Percentiles rank a stretch among this genome's conserved stretches.
phyloP scores from a whole-genome alignment of 768 basidiomycete species.

The Mrakia blollopis region DNA sequence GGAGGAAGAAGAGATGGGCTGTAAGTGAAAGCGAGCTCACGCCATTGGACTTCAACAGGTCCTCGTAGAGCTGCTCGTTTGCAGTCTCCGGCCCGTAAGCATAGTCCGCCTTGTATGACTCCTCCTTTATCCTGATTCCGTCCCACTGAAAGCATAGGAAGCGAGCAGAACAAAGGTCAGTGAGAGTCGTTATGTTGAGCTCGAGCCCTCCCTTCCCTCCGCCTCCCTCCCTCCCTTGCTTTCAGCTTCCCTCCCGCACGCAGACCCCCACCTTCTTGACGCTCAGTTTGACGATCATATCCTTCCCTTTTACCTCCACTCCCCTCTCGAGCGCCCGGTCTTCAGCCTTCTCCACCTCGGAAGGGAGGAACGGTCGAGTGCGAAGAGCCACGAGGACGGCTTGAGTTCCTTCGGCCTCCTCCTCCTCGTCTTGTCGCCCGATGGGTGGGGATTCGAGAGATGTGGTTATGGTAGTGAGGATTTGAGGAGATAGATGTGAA shows the following conservation, averaged over 20 bases:
- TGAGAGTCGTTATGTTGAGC: neutral
- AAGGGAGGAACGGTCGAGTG: conserved; percentile 25
- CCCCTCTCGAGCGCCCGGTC: neutral
- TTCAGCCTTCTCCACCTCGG: conserved; percentile 2
- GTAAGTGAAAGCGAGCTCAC: neutral
- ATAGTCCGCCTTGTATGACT: neutral
- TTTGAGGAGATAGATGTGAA: no score
- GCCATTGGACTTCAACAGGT: neutral
- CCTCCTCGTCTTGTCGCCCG: neutral
- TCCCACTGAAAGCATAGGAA: neutral
- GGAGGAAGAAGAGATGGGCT: neutral
- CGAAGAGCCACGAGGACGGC: conserved; percentile 19
- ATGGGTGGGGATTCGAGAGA: no score
- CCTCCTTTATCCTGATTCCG: conserved; percentile 9
- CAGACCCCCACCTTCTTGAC: conserved; percentile 25
- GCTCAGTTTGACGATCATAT: conserved; percentile 12
- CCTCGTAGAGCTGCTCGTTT: neutral
- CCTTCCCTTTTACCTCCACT: neutral
- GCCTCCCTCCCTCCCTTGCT: neutral
- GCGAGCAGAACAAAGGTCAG: neutral
- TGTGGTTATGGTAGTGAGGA: no score
- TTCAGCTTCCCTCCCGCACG: no score
- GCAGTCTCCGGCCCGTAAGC: conserved; percentile 4
- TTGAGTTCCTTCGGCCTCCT: neutral
- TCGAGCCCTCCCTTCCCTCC: neutral